Evolutionary conservation across 1,284 basidiomycete genomes (phyloP).

Genomic region (Rhodotorula sp.): DNA sequence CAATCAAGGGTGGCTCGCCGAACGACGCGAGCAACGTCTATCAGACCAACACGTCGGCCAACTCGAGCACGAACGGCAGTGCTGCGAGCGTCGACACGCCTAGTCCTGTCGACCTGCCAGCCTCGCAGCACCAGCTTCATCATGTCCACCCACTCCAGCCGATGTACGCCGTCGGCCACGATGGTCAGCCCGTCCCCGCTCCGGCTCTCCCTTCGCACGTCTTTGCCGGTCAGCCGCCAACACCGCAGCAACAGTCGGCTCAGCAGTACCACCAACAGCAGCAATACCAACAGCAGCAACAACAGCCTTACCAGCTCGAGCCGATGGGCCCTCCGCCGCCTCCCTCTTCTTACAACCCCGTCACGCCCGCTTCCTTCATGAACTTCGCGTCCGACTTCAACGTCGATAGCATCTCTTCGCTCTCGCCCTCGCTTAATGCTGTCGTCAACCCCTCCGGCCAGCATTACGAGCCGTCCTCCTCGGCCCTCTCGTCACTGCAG

Average conservation of each 20-base stretch:
- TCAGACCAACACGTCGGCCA: not conserved
- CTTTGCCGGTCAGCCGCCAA: not conserved
- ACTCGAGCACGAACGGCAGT: not conserved
- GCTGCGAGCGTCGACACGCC: constrained; percentile 32
- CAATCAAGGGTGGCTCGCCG: not conserved
- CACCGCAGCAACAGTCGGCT: not conserved
- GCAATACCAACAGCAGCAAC: not conserved
- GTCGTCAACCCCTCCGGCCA: no score
- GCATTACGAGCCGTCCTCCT: not conserved
- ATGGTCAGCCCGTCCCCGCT: no score
- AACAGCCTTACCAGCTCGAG: constrained; percentile 13
- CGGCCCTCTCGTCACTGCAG: constrained; percentile 5
- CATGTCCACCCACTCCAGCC: not conserved
- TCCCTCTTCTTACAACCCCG: constrained; percentile 20
- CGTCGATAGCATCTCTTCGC: constrained; percentile 29
- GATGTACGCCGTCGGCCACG: not conserved
- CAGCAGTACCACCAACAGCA: not conserved
- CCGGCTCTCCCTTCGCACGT: not conserved
- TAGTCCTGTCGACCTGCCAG: constrained; percentile 34
- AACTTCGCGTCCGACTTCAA: constrained; percentile 36
- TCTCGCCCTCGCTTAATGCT: constrained; percentile 18
- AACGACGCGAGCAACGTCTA: not conserved
- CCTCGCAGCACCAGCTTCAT: not conserved
- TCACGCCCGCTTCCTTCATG: constrained; percentile 45
- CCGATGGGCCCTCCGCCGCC: constrained; percentile 39